Evolutionary conservation across 2,329 filamentous ascomycete genomes (phyloP).

Genomic region (Penicillium sp.): DNA sequence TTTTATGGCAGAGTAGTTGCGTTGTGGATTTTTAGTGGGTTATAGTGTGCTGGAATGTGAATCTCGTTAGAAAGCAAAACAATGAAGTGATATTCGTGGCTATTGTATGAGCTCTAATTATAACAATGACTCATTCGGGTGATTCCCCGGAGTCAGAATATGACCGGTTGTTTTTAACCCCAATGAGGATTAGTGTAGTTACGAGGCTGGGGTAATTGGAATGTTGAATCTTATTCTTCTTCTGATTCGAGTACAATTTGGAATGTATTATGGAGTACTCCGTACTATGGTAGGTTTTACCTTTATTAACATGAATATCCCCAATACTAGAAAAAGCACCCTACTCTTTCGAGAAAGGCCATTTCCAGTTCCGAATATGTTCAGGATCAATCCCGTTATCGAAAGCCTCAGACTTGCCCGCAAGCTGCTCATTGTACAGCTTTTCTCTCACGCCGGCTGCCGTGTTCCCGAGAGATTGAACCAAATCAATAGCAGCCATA

Average conservation of each 20-base stretch:
- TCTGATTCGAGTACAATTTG: not conserved
- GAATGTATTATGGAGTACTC: not conserved
- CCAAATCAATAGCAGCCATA: constrained; percentile 71
- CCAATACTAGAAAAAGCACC: not conserved
- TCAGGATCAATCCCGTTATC: constrained; percentile 69
- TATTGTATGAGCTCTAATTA: not conserved
- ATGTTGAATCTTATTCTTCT: not conserved
- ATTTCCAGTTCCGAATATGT: constrained; percentile 64
- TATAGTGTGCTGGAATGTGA: not conserved
- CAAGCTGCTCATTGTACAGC: constrained; percentile 63
- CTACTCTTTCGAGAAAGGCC: constrained; percentile 48
- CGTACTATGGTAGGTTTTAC: too few relatives aligned
- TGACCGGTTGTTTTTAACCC: not conserved
- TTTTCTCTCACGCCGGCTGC: constrained; percentile 62
- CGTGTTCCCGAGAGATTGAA: constrained; percentile 62
- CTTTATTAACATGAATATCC: not conserved
- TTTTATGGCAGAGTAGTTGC: not conserved
- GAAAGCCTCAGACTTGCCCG: constrained; percentile 62
- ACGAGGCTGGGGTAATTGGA: not conserved
- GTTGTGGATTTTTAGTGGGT: not conserved
- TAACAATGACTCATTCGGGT: not conserved
- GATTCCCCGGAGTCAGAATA: not conserved
- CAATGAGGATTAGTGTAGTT: not conserved
- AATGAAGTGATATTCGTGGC: not conserved
- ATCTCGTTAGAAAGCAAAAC: not conserved